Conservation (phyloP, 1,139 yeast species). For the Taphrina wiesneri region DNA sequence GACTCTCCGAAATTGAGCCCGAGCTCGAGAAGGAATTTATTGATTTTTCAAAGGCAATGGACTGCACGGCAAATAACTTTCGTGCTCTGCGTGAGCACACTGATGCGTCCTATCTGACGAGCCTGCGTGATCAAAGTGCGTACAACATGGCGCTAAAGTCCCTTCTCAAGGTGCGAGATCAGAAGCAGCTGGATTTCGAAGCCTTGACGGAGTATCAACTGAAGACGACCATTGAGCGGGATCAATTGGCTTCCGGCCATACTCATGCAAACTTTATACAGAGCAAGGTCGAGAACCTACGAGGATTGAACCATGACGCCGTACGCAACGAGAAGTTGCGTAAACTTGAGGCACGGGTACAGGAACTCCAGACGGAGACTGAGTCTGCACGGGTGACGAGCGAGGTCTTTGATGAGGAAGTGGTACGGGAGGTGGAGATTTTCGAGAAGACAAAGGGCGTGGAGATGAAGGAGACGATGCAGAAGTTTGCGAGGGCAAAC, state of each 20-base stretch:
- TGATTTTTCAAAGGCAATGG: constrained; percentile 57
- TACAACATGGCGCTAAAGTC: constrained; percentile 75
- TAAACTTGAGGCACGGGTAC: constrained; percentile 60
- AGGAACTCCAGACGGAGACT: constrained; percentile 57
- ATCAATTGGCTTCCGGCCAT: constrained; percentile 54
- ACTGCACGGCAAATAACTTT: constrained; percentile 49
- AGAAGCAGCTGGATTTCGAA: constrained; percentile 86
- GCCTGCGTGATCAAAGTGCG: constrained; percentile 83
- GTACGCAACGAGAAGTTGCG: constrained; percentile 56
- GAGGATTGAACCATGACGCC: constrained; percentile 62
- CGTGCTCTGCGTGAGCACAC: constrained; percentile 60
- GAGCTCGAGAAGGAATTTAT: constrained; percentile 55
- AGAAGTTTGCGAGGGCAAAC: constrained; percentile 72
- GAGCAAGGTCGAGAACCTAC: constrained; percentile 58
- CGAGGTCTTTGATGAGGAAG: constrained; percentile 65
- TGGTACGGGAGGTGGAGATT: constrained; percentile 70
- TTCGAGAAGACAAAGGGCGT: constrained; percentile 78
- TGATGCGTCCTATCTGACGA: constrained; percentile 78
- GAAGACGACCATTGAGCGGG: constrained; percentile 69
- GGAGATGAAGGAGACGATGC: constrained; percentile 72
- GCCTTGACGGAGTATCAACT: constrained; percentile 75
- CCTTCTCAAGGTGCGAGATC: constrained; percentile 80
- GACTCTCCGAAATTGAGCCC: constrained; percentile 61
- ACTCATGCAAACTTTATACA: constrained; percentile 55
- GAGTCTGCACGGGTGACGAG: constrained; percentile 70